Evolutionary conservation across 352 stramenopile genomes (phyloP).

Genomic region (Phytopythium boreale): DNA sequence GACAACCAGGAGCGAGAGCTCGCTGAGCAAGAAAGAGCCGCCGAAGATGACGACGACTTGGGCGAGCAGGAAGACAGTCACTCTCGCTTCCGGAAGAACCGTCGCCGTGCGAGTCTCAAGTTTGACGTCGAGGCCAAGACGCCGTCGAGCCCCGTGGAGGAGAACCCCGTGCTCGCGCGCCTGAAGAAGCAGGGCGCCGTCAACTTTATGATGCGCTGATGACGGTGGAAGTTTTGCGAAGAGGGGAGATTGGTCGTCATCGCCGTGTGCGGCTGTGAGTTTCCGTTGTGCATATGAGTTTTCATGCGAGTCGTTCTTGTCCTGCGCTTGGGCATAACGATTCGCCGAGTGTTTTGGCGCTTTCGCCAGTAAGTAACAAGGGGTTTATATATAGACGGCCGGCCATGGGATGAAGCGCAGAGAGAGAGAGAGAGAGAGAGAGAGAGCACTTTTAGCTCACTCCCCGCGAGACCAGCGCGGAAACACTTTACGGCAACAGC

Average conservation of each 20-base stretch:
- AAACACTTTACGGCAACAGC: background rate
- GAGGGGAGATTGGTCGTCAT: background rate
- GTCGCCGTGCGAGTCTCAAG: constrained; percentile 44
- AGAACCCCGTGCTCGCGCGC: constrained; percentile 72
- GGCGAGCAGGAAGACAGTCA: constrained; percentile 25
- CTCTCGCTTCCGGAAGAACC: constrained; percentile 27
- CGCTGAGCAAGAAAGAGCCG: constrained; percentile 16
- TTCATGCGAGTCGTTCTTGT: background rate
- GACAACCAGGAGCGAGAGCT: constrained; percentile 18
- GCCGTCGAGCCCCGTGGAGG: constrained; percentile 27
- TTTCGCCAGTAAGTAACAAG: constrained; percentile 1
- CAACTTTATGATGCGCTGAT: constrained; percentile 70
- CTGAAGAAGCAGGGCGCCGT: constrained; percentile 80
- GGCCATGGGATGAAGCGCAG: background rate
- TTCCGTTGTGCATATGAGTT: background rate
- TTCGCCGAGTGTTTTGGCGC: background rate
- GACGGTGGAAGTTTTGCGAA: background rate
- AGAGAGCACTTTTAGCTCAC: constrained; percentile 1
- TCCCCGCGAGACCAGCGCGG: background rate
- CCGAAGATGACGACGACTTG: constrained; percentile 9
- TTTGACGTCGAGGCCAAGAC: constrained; percentile 42
- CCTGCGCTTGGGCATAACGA: background rate
- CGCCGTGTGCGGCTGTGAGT: background rate
- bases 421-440: no score
- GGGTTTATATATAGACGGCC: background rate